Evolutionary conservation across 495 filamentous ascomycete genomes (phyloP).

Genomic region (Rostrohypoxylon terebratum): DNA sequence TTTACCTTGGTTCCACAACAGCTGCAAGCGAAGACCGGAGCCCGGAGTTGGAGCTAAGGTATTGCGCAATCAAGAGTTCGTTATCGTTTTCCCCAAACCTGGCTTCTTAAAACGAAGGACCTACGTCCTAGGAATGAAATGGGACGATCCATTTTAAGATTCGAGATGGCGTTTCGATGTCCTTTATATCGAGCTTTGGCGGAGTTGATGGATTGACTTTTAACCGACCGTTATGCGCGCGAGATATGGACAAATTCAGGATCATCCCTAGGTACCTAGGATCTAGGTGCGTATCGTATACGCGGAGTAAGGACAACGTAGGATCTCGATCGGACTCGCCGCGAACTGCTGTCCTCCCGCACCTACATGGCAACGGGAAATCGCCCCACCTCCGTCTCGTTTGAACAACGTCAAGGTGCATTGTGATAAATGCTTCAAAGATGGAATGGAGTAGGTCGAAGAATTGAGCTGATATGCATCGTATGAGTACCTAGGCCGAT

Average conservation of each 20-base stretch:
- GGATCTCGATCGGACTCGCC: conserved; percentile 7
- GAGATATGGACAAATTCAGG: neutral
- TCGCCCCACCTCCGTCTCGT: neutral
- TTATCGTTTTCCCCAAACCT: neutral
- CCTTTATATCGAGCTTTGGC: neutral
- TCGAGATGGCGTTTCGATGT: neutral
- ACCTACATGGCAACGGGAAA: neutral
- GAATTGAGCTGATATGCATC: neutral
- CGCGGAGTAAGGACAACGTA: conserved; percentile 11
- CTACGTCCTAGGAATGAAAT: neutral
- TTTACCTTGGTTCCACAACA: conserved; percentile 25
- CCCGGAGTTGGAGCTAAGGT: conserved; percentile 2
- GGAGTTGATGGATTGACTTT: neutral
- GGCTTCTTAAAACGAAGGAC: neutral
- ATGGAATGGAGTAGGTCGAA: neutral
- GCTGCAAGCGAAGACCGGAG: conserved; percentile 36
- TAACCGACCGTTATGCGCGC: neutral
- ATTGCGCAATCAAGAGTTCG: neutral
- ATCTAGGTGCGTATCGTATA: neutral
- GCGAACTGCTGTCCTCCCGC: conserved; percentile 2
- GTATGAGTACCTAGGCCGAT: neutral
- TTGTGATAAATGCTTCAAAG: neutral
- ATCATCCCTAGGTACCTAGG: too few species aligned
- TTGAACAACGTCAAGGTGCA: neutral
- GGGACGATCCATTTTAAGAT: neutral